Evolutionary conservation across 805 yeast species (phyloP).

Genomic region (Priceomyces castillae): DNA sequence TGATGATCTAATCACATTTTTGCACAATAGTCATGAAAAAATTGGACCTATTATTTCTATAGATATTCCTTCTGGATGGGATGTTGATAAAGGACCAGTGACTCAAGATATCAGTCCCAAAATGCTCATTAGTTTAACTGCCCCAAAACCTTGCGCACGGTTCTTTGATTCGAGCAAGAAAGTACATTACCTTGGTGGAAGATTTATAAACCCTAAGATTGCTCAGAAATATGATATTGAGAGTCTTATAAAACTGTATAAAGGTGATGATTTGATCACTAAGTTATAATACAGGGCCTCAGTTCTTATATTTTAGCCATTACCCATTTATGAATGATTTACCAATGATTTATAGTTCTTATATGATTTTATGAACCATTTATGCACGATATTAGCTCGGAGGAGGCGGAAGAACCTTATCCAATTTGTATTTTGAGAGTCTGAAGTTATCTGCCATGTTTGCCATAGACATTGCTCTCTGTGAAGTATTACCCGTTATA

Average conservation of each 20-base stretch:
- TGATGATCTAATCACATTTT: slow-evolving; percentile 35
- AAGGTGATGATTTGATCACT: slow-evolving; percentile 36
- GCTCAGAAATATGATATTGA: slow-evolving; percentile 74
- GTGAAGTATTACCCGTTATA: background rate
- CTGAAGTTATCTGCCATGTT: background rate
- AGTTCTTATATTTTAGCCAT: background rate
- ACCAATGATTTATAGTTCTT: background rate
- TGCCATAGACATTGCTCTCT: background rate
- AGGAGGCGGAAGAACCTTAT: background rate
- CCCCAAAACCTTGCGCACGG: slow-evolving; percentile 85
- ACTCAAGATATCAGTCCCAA: slow-evolving; percentile 52
- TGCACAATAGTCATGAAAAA: slow-evolving; percentile 33
- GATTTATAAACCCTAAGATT: slow-evolving; percentile 67
- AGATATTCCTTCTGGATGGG: slow-evolving; percentile 97
- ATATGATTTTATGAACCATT: background rate
- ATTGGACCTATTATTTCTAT: slow-evolving; percentile 71
- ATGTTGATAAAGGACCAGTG: slow-evolving; percentile 82
- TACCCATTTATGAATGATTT: background rate
- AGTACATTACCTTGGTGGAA: slow-evolving; percentile 82
- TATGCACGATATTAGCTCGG: background rate
- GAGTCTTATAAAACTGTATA: slow-evolving; percentile 30
- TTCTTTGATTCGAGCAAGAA: slow-evolving; percentile 35
- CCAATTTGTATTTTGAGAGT: background rate
- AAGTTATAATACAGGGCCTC: slow-evolving; percentile 19
- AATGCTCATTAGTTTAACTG: slow-evolving; percentile 79